These are phyloP conservation scores for Pleurotus cornucopiae DNA, from an alignment of 768 basidiomycete genomes.

Conservation along the genomic window DNA sequence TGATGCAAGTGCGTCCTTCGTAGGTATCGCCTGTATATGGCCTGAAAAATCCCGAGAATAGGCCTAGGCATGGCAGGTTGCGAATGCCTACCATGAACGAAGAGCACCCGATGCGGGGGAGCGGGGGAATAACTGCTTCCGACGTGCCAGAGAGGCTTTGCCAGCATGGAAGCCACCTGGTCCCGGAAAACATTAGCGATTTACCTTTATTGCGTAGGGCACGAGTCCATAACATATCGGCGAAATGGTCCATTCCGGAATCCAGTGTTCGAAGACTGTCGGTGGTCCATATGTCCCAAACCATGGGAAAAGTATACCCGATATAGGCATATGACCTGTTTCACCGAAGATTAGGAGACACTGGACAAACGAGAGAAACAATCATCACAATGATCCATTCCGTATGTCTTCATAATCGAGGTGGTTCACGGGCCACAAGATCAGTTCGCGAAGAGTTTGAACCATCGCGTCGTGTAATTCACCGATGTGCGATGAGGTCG, in stretches of 20 bases:
- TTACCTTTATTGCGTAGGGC: too few relatives aligned
- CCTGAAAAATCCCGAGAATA: constrained; percentile 6
- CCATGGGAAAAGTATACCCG: not conserved
- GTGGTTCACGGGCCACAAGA: not conserved
- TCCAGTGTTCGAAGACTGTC: too few relatives aligned
- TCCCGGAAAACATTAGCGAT: too few relatives aligned
- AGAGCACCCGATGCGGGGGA: not conserved
- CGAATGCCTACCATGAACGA: not conserved
- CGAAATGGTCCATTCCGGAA: too few relatives aligned
- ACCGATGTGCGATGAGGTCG: constrained; percentile 6
- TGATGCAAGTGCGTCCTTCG: not conserved
- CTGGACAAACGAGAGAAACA: not conserved
- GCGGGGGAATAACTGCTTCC: not conserved
- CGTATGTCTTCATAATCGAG: not conserved
- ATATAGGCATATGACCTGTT: constrained; percentile 1
- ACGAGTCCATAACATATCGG: too few relatives aligned
- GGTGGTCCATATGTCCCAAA: too few relatives aligned
- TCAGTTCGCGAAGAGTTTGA: not conserved
- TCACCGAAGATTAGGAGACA: constrained; percentile 3
- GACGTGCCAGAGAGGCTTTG: too few relatives aligned
- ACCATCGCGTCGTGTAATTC: constrained; percentile 2
- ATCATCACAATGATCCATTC: not conserved
- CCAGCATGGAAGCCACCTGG: too few relatives aligned
- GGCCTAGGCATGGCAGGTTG: not conserved
- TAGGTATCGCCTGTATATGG: not conserved